Conservation (phyloP, 2,329 filamentous ascomycete species). For the Diaporthe caulivora region DNA sequence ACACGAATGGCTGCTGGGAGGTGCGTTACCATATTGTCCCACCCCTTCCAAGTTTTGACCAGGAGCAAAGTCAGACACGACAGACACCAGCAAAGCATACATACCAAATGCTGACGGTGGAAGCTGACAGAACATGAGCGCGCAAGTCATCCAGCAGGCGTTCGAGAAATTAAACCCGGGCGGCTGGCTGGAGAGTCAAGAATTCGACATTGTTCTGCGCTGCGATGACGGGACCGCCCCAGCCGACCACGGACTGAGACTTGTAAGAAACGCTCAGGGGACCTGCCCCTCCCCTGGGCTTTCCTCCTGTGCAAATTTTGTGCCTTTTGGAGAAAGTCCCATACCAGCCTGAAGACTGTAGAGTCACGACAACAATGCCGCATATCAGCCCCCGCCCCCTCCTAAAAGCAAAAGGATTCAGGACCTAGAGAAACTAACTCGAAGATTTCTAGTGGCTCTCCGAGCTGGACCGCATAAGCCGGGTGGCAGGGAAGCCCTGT, state of each 20-base stretch:
- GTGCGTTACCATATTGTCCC: not conserved
- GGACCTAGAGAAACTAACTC: not conserved
- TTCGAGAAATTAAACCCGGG: conserved; percentile 63
- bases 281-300: not conserved
- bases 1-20: conserved; percentile 63
- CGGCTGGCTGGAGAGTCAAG: conserved; percentile 68
- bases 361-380: not conserved
- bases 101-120: not conserved
- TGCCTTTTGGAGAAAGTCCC: not conserved
- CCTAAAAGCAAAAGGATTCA: not conserved
- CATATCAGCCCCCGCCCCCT: not conserved
- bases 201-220: conserved; percentile 53
- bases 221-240: conserved; percentile 62
- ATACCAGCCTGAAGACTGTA: not conserved
- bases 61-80: not conserved
- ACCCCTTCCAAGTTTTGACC: not conserved
- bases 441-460: conserved; percentile 50
- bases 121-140: conserved; percentile 52
- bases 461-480: conserved; percentile 55
- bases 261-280: conserved; percentile 14
- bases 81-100: not conserved
- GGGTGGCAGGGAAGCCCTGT: conserved; percentile 53
- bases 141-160: conserved; percentile 64
- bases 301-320: not conserved
- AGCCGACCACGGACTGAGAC: conserved; percentile 51